phyloP scores from a whole-genome alignment of 441 rosid genomes.

The Adansonia gregorii region DNA sequence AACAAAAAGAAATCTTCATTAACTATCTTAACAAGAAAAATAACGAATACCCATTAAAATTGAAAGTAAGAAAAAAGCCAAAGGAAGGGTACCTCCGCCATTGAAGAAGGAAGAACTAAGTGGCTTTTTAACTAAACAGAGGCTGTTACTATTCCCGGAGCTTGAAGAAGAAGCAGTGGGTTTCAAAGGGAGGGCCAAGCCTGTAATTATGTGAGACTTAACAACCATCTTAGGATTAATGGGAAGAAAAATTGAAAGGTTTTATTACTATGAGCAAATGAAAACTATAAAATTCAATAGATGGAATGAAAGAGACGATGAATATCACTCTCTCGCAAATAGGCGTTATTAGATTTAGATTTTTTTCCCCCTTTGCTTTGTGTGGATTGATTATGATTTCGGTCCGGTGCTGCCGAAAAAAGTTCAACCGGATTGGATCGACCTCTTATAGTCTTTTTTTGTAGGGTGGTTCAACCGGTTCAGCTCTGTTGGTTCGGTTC shows the following conservation, averaged over 20 bases:
- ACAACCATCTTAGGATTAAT: constrained; percentile 38
- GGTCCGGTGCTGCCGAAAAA: not conserved
- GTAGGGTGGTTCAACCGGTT: not conserved
- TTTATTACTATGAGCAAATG: not conserved
- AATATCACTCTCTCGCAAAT: not conserved
- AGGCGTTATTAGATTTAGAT: not conserved
- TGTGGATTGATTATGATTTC: not conserved
- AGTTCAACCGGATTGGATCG: not conserved
- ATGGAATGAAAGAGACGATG: not conserved
- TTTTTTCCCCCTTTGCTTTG: not conserved
- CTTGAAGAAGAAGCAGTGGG: constrained; percentile 36
- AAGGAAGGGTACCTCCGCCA: constrained; percentile 47
- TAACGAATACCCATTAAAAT: constrained; percentile 1
- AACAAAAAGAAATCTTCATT: not conserved
- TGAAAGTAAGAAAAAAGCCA: not conserved
- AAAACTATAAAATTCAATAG: not conserved
- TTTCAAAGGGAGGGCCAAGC: constrained; percentile 40
- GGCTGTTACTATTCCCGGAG: constrained; percentile 30
- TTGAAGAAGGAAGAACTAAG: constrained; percentile 48
- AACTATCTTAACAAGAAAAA: not conserved
- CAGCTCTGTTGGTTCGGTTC: not conserved
- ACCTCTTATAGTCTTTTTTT: not conserved
- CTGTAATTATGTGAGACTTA: constrained; percentile 49
- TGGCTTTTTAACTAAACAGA: constrained; percentile 41
- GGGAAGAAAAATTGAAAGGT: not conserved